phyloP scores from a whole-genome alignment of 345 rosid species.

The Hibiscus trionum region DNA sequence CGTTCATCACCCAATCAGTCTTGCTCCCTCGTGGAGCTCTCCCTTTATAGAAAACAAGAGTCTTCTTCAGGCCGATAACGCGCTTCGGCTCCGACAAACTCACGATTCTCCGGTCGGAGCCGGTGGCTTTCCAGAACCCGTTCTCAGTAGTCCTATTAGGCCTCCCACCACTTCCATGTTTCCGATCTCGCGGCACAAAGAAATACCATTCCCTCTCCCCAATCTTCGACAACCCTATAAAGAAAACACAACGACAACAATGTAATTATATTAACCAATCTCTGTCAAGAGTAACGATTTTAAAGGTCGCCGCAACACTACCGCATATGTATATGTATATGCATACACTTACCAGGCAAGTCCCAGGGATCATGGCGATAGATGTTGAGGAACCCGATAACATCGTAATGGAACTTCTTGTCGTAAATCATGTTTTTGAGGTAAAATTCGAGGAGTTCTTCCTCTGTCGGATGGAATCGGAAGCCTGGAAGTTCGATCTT shows the following conservation, averaged over 20 bases:
- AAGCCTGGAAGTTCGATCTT: constrained; percentile 74
- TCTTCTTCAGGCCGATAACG: constrained; percentile 68
- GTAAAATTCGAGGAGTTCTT: constrained; percentile 82
- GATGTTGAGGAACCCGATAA: constrained; percentile 59
- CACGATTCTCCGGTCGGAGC: constrained; percentile 75
- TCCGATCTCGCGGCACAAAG: constrained; percentile 86
- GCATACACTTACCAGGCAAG: constrained; percentile 49
- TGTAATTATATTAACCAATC: too few relatives aligned
- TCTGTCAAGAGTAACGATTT: too few relatives aligned
- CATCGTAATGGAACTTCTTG: constrained; percentile 30
- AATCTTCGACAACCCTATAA: constrained; percentile 52
- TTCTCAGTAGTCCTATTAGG: constrained; percentile 77
- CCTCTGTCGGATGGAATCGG: constrained; percentile 92
- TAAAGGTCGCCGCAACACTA: too few relatives aligned
- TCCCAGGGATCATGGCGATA: constrained; percentile 79
- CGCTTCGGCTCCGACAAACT: constrained; percentile 62
- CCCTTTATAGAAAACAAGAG: constrained; percentile 85
- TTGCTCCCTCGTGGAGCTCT: constrained; percentile 80
- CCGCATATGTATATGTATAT: too few relatives aligned
- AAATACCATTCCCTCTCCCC: constrained; percentile 98
- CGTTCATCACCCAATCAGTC: constrained; percentile 98
- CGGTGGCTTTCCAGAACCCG: constrained; percentile 98
- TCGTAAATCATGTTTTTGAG: constrained; percentile 64
- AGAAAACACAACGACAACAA: not conserved
- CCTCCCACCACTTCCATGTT: constrained; percentile 76